Base-by-base conservation (phyloP, 352 stramenopile genomes). In the Globisporangium nodosum region DNA sequence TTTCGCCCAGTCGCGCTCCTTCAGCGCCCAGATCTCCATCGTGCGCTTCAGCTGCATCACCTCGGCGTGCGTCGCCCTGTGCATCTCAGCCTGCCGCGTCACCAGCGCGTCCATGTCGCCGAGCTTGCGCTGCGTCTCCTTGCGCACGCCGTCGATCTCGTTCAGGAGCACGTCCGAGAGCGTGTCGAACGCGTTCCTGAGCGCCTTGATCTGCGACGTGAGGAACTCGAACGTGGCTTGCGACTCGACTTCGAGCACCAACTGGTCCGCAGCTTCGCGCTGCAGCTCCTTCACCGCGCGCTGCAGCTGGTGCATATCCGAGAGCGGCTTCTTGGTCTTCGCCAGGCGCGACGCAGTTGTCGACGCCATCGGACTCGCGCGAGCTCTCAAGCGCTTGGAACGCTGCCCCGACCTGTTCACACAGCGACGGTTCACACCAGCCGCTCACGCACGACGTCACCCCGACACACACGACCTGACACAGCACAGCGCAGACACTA, bases 201-300 rank as follows among this genome's bases (percentile, higher is more conserved):
- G 65, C 5, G 81, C 83, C 16, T 75, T 75, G 58, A 91, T 82
- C 58, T 93, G 83, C 0, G 79, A 87, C 18, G 74, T 90, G 35
- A 93, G 49, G 66, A 90, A 93, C 67, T 89, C 81, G 54, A 93
- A 93, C 43, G 83, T 90, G 20, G 83, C 79, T 56, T 93, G 83
- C 0, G 83, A 93, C 56, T 93, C 81, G 20, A 90, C 70, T 63
- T 93, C 83, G 7, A 91, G 61, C 7, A 82, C 71, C 20, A 93
- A 66, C 49, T 93, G 83, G 40, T 93, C 83, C 0, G 76, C 78
- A 5, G 84, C 74, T 47, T 90, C 81, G 11, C 77, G 77, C 62
- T 93, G 84, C 18, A 93, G 67, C 27, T 88, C 79, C 52, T 87
- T 88, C 31, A 93, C 80, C 3, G 79, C 81, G 20, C 79, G 77